Percentiles rank a stretch among this genome's conserved stretches.
Evolutionary conservation across 805 yeast species (phyloP).

Genomic region (Maudiozyma pseudohumilis): DNA sequence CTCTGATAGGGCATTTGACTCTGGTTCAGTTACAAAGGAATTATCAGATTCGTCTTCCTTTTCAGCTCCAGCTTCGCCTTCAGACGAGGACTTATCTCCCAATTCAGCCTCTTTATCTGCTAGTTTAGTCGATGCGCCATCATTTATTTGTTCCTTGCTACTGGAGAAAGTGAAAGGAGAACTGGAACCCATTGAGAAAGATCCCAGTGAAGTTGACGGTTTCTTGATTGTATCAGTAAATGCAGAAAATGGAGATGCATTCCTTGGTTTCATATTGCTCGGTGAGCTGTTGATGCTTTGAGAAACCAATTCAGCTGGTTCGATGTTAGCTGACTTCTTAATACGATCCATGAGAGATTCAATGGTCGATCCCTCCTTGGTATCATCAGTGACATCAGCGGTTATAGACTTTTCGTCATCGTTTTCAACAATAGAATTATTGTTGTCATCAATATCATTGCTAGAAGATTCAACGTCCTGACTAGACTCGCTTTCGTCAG

Average conservation of each 20-base stretch:
- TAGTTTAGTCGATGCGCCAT: too few species aligned
- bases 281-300: neutral
- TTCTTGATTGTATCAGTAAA: constrained; percentile 16
- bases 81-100: neutral
- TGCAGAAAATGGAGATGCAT: constrained; percentile 20
- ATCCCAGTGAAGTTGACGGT: constrained; percentile 5
- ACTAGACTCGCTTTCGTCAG: neutral
- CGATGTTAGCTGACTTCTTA: constrained; percentile 21
- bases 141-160: too few species aligned
- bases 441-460: too few species aligned
- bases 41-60: neutral
- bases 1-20: too few species aligned
- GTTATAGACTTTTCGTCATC: neutral
- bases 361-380: constrained; percentile 8
- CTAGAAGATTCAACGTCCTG: neutral
- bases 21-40: neutral
- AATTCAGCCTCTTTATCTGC: neutral
- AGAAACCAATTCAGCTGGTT: constrained; percentile 6
- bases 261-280: neutral
- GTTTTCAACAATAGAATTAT: too few species aligned
- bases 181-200: neutral
- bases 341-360: constrained; percentile 20
- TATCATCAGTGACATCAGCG: too few species aligned
- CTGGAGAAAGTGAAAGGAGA: constrained; percentile 2
- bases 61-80: neutral